Evolutionary conservation across 441 rosid genomes (phyloP).

Genomic region (Syzygium syzygioides): DNA sequence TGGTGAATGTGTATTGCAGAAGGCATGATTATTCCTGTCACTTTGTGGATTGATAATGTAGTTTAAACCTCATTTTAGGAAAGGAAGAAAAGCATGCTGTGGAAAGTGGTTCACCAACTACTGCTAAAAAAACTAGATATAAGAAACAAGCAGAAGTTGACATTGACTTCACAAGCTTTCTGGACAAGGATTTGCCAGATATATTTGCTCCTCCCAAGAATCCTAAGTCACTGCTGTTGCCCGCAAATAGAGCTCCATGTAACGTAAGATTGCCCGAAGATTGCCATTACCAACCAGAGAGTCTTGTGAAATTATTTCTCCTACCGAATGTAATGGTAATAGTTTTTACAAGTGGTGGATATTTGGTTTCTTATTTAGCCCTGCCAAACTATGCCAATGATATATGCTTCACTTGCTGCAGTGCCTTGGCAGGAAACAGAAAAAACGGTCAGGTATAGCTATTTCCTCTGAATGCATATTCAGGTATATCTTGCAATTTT

Average conservation of each 20-base stretch:
- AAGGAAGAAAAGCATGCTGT: slow-evolving; percentile 34
- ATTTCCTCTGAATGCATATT: neutral
- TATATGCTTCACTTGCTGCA: slow-evolving; percentile 28
- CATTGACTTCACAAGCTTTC: slow-evolving; percentile 61
- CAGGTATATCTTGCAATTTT: neutral
- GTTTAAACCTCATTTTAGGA: slow-evolving; percentile 20
- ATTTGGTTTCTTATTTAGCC: slow-evolving; percentile 6
- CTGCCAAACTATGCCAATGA: neutral
- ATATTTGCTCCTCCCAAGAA: slow-evolving; percentile 79
- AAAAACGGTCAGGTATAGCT: slow-evolving; percentile 50
- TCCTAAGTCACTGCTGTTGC: slow-evolving; percentile 60
- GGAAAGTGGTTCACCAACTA: slow-evolving; percentile 35
- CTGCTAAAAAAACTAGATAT: slow-evolving; percentile 45
- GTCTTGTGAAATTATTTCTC: slow-evolving; percentile 82
- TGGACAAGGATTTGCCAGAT: slow-evolving; percentile 57
- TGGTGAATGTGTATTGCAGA: neutral
- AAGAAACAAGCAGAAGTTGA: slow-evolving; percentile 66
- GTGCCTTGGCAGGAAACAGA: slow-evolving; percentile 74
- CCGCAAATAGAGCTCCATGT: slow-evolving; percentile 58
- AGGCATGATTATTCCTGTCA: slow-evolving; percentile 1
- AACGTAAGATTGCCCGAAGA: slow-evolving; percentile 83
- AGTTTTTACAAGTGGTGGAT: slow-evolving; percentile 3
- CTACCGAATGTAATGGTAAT: slow-evolving; percentile 76
- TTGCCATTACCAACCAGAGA: slow-evolving; percentile 93
- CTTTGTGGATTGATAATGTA: slow-evolving; percentile 9